Conservation (phyloP, 2,329 filamentous ascomycete species). For the Colletotrichum sp. region DNA sequence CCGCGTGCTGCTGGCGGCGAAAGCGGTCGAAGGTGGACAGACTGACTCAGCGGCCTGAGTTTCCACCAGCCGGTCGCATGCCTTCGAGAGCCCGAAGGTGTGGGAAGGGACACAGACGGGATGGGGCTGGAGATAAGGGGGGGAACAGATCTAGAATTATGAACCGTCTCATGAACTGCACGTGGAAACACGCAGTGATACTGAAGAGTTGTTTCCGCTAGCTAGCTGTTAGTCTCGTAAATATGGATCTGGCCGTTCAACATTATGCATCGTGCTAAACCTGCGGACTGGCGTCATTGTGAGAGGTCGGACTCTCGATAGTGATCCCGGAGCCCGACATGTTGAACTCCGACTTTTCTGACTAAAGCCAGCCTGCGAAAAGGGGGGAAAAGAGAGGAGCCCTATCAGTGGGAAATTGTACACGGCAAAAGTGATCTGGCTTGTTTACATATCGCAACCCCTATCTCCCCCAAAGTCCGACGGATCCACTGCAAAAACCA, state of each 20-base stretch:
- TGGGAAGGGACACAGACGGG: not conserved
- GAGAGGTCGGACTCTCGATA: not conserved
- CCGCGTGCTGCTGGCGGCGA: not conserved
- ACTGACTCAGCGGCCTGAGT: slow-evolving; percentile 4
- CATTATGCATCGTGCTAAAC: not conserved
- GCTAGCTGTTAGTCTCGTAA: not conserved
- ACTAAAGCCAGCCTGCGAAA: not conserved
- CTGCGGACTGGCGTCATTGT: not conserved
- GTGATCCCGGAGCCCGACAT: not conserved
- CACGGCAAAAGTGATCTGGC: not conserved
- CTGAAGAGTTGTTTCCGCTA: not conserved
- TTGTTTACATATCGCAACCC: not conserved
- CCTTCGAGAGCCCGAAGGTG: not conserved
- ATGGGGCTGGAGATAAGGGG: not conserved
- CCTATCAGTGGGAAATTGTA: not conserved
- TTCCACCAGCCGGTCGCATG: not conserved
- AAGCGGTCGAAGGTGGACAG: not conserved
- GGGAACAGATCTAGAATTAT: not conserved
- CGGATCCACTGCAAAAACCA: not conserved
- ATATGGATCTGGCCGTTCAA: not conserved
- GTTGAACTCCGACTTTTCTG: not conserved
- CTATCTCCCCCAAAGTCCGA: not conserved
- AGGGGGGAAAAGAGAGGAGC: not conserved
- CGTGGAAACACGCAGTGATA: not conserved
- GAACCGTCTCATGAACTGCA: not conserved